Evolutionary conservation across 805 yeast species (phyloP).

Genomic region (Kluyveromyces dobzhanskii): DNA sequence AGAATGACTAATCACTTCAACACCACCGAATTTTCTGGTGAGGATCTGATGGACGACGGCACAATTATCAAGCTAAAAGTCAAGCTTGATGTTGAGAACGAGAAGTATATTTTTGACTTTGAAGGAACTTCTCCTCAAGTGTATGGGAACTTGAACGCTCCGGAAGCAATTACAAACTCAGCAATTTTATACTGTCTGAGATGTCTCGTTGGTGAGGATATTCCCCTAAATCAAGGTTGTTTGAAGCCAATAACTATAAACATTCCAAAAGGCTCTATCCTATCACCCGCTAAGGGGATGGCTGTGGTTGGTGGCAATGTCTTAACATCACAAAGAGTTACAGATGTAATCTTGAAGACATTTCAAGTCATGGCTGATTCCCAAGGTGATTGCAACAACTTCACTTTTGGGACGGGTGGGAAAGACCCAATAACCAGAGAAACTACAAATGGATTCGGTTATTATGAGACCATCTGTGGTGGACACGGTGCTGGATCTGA

Average conservation of each 20-base stretch:
- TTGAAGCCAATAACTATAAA: constrained; percentile 64
- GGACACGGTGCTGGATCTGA: constrained; percentile 76
- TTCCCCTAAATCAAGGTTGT: constrained; percentile 93
- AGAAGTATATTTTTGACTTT: constrained; percentile 72
- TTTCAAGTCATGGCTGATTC: constrained; percentile 89
- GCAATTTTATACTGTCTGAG: constrained; percentile 84
- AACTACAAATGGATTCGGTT: constrained; percentile 61
- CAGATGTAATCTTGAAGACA: constrained; percentile 81
- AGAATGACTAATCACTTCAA: constrained; percentile 37
- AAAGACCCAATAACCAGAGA: constrained; percentile 38
- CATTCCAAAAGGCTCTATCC: constrained; percentile 52
- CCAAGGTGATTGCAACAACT: constrained; percentile 91
- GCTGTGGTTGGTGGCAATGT: constrained; percentile 97
- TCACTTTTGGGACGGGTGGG: constrained; percentile 83
- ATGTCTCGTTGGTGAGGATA: constrained; percentile 75
- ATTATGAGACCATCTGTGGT: constrained; percentile 92
- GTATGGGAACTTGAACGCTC: constrained; percentile 88
- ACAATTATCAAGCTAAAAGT: constrained; percentile 53
- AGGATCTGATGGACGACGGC: constrained; percentile 78
- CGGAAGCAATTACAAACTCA: constrained; percentile 79
- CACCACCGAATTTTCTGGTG: constrained; percentile 36
- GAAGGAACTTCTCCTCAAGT: constrained; percentile 80
- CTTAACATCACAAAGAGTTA: constrained; percentile 86
- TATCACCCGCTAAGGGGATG: constrained; percentile 74
- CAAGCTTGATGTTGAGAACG: constrained; percentile 39